Evolutionary conservation across 768 basidiomycete species (phyloP).

Genomic region (Tulasnella calospora): DNA sequence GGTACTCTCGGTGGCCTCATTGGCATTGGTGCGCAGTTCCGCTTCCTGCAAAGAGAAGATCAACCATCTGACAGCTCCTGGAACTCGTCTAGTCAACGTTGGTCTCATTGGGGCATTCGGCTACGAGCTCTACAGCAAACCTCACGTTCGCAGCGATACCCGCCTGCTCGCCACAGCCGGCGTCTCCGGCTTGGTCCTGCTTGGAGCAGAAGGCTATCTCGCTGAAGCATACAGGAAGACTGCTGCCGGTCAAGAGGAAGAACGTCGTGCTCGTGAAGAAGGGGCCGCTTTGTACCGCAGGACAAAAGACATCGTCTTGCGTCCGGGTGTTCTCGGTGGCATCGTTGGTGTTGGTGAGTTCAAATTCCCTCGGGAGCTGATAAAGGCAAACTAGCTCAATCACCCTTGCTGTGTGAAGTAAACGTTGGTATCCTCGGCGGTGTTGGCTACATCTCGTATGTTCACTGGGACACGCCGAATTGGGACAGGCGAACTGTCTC

Average conservation of each 20-base stretch:
- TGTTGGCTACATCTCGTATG: slow-evolving; percentile 59
- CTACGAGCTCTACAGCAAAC: slow-evolving; percentile 59
- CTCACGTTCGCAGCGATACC: slow-evolving; percentile 55
- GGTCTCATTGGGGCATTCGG: slow-evolving; percentile 60
- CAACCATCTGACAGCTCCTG: neutral
- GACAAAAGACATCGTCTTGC: slow-evolving; percentile 51
- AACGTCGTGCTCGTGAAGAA: slow-evolving; percentile 53
- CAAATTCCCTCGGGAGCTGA: no score
- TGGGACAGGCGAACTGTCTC: slow-evolving; percentile 65
- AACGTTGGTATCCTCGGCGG: slow-evolving; percentile 60
- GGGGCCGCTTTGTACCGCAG: slow-evolving; percentile 53
- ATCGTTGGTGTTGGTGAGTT: slow-evolving; percentile 51
- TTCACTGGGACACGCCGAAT: slow-evolving; percentile 55
- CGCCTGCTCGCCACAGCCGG: slow-evolving; percentile 50
- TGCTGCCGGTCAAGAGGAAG: slow-evolving; percentile 53
- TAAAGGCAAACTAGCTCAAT: no score
- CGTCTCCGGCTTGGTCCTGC: slow-evolving; percentile 51
- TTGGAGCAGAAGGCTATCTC: slow-evolving; percentile 59
- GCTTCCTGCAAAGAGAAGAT: neutral
- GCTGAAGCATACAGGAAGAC: slow-evolving; percentile 59
- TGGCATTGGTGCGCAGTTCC: slow-evolving; percentile 53
- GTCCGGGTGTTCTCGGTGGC: slow-evolving; percentile 64
- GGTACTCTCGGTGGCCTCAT: slow-evolving; percentile 67
- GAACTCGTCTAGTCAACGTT: slow-evolving; percentile 53
- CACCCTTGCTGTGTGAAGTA: slow-evolving; percentile 37